Evolutionary conservation across 441 rosid species (phyloP).

Genomic region (Daphne laureola): DNA sequence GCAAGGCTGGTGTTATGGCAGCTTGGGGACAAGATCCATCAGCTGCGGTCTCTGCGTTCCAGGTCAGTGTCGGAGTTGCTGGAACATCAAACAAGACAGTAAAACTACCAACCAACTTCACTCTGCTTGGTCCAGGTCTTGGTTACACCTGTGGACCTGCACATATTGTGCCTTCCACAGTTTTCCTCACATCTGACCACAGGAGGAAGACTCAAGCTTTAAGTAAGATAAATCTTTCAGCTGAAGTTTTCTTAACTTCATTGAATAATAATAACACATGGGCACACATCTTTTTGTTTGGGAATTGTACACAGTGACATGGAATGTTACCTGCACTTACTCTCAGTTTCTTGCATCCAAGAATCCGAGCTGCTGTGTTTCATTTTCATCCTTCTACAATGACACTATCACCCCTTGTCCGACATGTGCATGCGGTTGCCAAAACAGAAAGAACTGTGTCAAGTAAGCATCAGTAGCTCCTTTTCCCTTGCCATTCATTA

Average conservation of each 20-base stretch:
- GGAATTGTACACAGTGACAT: conserved; percentile 43
- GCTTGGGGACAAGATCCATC: conserved; percentile 61
- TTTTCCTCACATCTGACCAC: conserved; percentile 37
- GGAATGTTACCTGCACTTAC: conserved; percentile 76
- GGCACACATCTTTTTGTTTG: no score
- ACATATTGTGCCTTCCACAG: conserved; percentile 44
- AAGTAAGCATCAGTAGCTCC: conserved; percentile 32
- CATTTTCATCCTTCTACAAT: conserved; percentile 64
- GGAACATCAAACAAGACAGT: conserved; percentile 63
- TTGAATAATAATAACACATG: no score
- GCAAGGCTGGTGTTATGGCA: conserved; percentile 51
- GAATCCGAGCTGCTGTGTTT: conserved; percentile 65
- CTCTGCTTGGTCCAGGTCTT: conserved; percentile 50
- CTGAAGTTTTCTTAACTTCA: neutral
- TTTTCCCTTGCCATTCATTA: neutral
- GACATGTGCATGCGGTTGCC: conserved; percentile 66
- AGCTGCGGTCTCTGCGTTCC: conserved; percentile 49
- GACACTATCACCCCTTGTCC: conserved; percentile 54
- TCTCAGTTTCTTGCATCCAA: conserved; percentile 59
- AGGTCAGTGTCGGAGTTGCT: conserved; percentile 48
- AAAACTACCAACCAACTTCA: conserved; percentile 47
- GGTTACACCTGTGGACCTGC: conserved; percentile 73
- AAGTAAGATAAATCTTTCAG: conserved; percentile 29
- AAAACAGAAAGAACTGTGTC: conserved; percentile 49
- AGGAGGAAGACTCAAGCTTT: conserved; percentile 60